Percentiles rank a stretch among this genome's conserved stretches.
These are phyloP conservation scores for Avena insularis DNA, from an alignment of 176 grass and related monocot genomes.

Conservation along the genomic window DNA sequence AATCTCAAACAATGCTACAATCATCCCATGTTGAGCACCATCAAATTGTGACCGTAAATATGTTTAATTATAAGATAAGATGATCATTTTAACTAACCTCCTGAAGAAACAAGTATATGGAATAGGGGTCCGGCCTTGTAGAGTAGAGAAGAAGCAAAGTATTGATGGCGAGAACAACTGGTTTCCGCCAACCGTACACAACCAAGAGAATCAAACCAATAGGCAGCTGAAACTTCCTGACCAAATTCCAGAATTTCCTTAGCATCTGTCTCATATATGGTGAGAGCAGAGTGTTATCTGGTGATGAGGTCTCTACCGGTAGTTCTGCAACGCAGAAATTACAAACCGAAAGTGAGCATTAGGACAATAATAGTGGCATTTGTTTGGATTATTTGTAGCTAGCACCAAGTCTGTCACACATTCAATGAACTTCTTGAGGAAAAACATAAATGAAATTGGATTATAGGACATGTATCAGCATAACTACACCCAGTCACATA, in stretches of 20 bases:
- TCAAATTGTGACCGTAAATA: slow-evolving; percentile 15
- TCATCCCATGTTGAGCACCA: background rate
- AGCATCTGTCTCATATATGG: slow-evolving; percentile 52
- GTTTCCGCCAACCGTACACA: slow-evolving; percentile 65
- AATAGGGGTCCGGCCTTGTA: slow-evolving; percentile 72
- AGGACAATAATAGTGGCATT: background rate
- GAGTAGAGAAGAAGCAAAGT: slow-evolving; percentile 79
- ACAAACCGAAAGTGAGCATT: slow-evolving; percentile 30
- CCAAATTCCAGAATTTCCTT: slow-evolving; percentile 49
- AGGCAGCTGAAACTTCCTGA: slow-evolving; percentile 78
- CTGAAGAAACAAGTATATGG: slow-evolving; percentile 83
- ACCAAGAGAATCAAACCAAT: slow-evolving; percentile 71
- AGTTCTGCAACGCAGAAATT: slow-evolving; percentile 27
- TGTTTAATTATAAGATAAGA: slow-evolving; percentile 6
- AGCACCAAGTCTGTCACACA: background rate
- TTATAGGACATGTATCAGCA: background rate
- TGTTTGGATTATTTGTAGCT: background rate
- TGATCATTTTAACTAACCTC: slow-evolving; percentile 64
- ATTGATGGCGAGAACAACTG: slow-evolving; percentile 67
- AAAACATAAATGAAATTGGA: slow-evolving; percentile 23
- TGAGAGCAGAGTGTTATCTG: slow-evolving; percentile 21
- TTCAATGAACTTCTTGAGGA: background rate
- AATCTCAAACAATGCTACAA: slow-evolving; percentile 25
- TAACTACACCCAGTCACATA: background rate
- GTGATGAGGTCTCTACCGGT: background rate